Evolutionary conservation across 768 basidiomycete species (phyloP).

Genomic region (Kwoniella newhampshirensis): DNA sequence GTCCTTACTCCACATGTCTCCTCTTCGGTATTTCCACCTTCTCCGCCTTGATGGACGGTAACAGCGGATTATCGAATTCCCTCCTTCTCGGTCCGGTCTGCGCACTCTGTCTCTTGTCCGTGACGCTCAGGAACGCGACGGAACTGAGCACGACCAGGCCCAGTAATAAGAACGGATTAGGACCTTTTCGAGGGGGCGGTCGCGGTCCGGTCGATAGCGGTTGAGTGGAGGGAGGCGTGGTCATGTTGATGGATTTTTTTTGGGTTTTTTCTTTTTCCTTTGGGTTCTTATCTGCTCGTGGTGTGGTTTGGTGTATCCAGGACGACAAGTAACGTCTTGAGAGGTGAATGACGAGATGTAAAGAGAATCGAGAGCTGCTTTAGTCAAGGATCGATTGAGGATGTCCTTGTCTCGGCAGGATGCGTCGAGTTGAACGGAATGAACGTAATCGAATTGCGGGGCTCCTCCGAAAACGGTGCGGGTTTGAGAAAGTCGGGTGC

Average conservation of each 20-base stretch:
- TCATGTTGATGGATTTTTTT: background rate
- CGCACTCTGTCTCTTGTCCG: conserved; percentile 22
- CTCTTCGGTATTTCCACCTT: conserved; percentile 27
- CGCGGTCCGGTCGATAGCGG: conserved; percentile 1
- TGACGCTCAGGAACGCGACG: conserved; percentile 33
- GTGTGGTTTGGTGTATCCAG: background rate
- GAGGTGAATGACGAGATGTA: background rate
- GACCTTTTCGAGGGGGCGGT: conserved; percentile 34
- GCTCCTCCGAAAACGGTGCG: no score
- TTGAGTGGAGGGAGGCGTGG: background rate
- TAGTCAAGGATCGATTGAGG: no score
- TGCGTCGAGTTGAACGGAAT: no score
- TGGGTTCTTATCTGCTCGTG: no score
- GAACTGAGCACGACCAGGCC: conserved; percentile 36
- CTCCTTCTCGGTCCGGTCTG: conserved; percentile 20
- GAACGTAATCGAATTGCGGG: no score
- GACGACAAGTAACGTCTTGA: background rate
- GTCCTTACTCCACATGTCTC: conserved; percentile 26
- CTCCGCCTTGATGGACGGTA: conserved; percentile 26
- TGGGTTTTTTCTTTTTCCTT: no score
- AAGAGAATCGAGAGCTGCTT: no score
- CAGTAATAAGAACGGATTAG: conserved; percentile 40
- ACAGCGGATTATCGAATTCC: conserved; percentile 29
- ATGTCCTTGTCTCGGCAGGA: no score
- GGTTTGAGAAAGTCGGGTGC: no score